Base-by-base conservation (phyloP, 2,329 filamentous ascomycete genomes). In the Didymella segeticola region DNA sequence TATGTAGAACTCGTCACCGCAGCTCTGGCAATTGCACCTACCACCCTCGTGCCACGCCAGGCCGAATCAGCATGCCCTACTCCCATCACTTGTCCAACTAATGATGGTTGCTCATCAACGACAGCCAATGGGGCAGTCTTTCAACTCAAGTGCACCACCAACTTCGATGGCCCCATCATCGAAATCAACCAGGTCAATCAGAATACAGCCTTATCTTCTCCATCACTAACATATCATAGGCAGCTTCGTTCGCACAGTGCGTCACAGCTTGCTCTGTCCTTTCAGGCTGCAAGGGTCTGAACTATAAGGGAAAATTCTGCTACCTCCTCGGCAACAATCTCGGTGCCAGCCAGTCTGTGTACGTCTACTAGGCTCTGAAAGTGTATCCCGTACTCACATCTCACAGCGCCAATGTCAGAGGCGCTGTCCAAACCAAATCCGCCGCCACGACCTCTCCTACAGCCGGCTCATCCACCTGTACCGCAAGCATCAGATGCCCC, bases 271-370 rank as follows among this genome's bases (percentile, higher is more conserved):
- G 58, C 43, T 38, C 56, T 11, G 22, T 39, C 12, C 30, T 15
- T 15, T 11, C 39, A 1, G 17, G 33, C 19, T 61, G 58, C 49
- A 33, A 47, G 10, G 56, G 41, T 9, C 45, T 59, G 30, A 59
- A 59, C 33, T 36, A 46, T 19, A 57, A 57, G 26, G 47, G 37
- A 15, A 29, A 43, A 9, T 57, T 52, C 43, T 61, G 58, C 53
- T 59, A 61, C 43, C 50, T 59, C 19, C 43, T 61, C 20, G 58
- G 58, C 27, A 17, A 23, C 12, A 34, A 50, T 7, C 27, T 15
- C 7, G 42, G 48, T 29, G 43, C 42, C 12, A 33, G 26, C n/a
- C 39, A 15, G 31, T 42, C 31, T 19, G 33, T 30, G 23, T 42
- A 46, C 4, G 15, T 19, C 20, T 2, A 11, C 12, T 22, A 39